Evolutionary conservation across 1,139 yeast genomes (phyloP).

Genomic region (Taphrina flavorubra): DNA sequence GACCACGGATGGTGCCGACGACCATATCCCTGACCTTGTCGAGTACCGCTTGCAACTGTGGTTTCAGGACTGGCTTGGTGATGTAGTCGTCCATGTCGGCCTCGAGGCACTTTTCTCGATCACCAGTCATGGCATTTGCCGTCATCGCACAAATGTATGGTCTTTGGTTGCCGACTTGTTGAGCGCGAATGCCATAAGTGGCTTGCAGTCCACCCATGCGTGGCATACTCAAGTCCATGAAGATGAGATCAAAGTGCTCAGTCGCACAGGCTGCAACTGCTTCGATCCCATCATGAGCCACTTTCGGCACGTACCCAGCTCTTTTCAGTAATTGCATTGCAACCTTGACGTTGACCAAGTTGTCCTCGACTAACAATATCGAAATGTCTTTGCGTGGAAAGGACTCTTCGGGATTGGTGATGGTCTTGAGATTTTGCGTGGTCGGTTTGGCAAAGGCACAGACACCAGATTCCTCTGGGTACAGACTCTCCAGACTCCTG

Average conservation of each 20-base stretch:
- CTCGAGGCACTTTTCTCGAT: slow-evolving; percentile 78
- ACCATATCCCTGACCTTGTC: slow-evolving; percentile 18
- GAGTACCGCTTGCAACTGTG: slow-evolving; percentile 23
- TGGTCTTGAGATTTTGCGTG: slow-evolving; percentile 5
- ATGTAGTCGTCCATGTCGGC: slow-evolving; percentile 91
- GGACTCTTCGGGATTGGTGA: slow-evolving; percentile 17
- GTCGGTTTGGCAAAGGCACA: slow-evolving; percentile 15
- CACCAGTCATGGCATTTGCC: slow-evolving; percentile 91
- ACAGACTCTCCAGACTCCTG: slow-evolving; percentile 21
- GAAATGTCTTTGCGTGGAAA: slow-evolving; percentile 28
- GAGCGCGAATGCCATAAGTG: slow-evolving; percentile 22
- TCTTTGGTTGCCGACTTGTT: slow-evolving; percentile 8
- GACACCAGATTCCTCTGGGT: slow-evolving; percentile 20
- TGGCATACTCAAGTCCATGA: slow-evolving; percentile 41
- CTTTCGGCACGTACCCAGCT: slow-evolving; percentile 26
- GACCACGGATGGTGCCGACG: slow-evolving; percentile 12
- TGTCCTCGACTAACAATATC: slow-evolving; percentile 40
- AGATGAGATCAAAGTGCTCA: slow-evolving; percentile 33
- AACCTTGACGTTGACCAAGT: slow-evolving; percentile 39
- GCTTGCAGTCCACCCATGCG: slow-evolving; percentile 34
- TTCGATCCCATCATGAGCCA: slow-evolving; percentile 36
- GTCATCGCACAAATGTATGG: slow-evolving; percentile 78
- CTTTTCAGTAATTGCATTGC: slow-evolving; percentile 37
- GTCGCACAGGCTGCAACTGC: slow-evolving; percentile 34
- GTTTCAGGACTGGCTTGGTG: slow-evolving; percentile 66